Base-by-base conservation (phyloP, 441 rosid species). In the Pelargonium citronellum region DNA sequence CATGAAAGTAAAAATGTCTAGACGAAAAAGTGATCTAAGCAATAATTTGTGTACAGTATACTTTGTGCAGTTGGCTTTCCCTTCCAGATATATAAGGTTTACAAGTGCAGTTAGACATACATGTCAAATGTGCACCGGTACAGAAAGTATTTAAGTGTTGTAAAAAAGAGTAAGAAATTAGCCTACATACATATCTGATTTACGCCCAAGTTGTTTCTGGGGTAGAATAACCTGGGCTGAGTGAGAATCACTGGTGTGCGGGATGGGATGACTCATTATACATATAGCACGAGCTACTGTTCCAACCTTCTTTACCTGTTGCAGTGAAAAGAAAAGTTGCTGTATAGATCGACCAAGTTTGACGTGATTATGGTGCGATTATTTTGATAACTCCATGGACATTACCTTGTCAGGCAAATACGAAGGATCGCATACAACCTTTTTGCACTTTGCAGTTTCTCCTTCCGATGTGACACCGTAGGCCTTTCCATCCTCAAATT, bases 251-350 rank as follows among this genome's bases (percentile, higher is more conserved):
- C 81, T 76, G 70, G 90, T 86, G 77, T 80, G 76, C 51, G 89
- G 92, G 72, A 88, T 83, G n/a, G 90, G 92, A 77, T 88, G 91
- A 79, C 86, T 89, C 94, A 86, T 85, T 74, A 88, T 81, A 51
- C 91, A 85, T 70, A 88, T 80, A 0, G 94, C 94, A 71, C 91
- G 84, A 30, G 86, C 80, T 47, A 88, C 93, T 80, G 76, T 84
- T 41, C 87, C 88, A 17, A 85, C 83, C 83, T 83, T 86, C 79
- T 78, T 66, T 41, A 85, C 88, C 91, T 88, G 83, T 77, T 71
- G 60, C 44, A 65, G 15, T 71, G 65, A 44, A 55, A 66, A 51
- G 64, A 68, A 13, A 1, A 34, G 37, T 17, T 41, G 67, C 16
- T 67, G 1, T 19, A 57, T 24, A n/a, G 4, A 2, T 39, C 19